phyloP scores from a whole-genome alignment of 164 flowering plant genomes.

The Akebia trifoliata region DNA sequence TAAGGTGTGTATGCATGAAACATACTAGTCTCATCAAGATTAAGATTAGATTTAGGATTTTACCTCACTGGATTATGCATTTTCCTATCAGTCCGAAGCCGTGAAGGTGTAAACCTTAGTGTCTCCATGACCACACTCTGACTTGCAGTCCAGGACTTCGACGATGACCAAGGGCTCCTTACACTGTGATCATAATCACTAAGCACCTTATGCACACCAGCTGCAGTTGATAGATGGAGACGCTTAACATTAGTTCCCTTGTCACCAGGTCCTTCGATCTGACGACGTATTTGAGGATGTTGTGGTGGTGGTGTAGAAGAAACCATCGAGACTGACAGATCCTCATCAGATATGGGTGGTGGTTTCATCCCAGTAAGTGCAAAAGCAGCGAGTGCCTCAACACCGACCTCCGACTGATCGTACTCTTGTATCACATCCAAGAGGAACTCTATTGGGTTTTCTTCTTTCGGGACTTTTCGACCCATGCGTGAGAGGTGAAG shows the following conservation, averaged over 20 bases:
- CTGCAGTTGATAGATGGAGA: constrained; percentile 26
- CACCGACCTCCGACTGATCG: constrained; percentile 57
- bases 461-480: constrained; percentile 52
- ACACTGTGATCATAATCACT: constrained; percentile 46
- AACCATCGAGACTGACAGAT: constrained; percentile 27
- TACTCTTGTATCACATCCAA: constrained; percentile 65
- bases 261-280: background rate
- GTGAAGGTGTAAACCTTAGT: constrained; percentile 42
- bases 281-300: background rate
- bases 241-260: constrained; percentile 19
- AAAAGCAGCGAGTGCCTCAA: constrained; percentile 50
- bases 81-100: constrained; percentile 21
- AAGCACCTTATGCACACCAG: background rate
- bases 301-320: constrained; percentile 29
- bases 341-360: constrained; percentile 35
- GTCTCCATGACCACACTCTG: constrained; percentile 39
- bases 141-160: constrained; percentile 51
- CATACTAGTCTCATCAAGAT: background rate
- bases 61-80: constrained; percentile 32
- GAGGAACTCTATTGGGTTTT: constrained; percentile 53
- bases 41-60: background rate
- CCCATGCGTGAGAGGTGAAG: constrained; percentile 52
- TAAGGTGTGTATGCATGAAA: no score
- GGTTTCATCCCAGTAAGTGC: constrained; percentile 58
- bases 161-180: constrained; percentile 44